Evolutionary conservation across 1,139 yeast genomes (phyloP).

Genomic region (Yamadazyma taylorii): DNA sequence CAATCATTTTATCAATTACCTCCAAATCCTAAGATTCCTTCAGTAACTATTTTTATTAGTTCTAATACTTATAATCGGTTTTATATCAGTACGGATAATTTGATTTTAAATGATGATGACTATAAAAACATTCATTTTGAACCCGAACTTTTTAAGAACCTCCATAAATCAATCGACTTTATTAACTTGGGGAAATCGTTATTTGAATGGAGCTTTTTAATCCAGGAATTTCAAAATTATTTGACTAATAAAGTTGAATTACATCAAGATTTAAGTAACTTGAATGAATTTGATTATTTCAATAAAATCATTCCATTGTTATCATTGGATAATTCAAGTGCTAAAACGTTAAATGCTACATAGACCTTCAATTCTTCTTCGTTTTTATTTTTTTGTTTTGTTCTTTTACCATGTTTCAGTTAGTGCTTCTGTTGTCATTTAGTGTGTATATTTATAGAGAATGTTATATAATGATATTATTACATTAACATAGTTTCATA

Average conservation of each 20-base stretch:
- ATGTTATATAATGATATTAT: neutral
- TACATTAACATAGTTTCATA: neutral
- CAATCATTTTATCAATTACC: slow-evolving; percentile 18
- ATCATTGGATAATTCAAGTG: slow-evolving; percentile 35
- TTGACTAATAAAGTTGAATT: slow-evolving; percentile 41
- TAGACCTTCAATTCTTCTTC: slow-evolving; percentile 4
- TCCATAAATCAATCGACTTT: slow-evolving; percentile 10
- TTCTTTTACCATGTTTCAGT: too few relatives aligned
- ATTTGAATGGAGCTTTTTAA: slow-evolving; percentile 60
- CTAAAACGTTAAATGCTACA: slow-evolving; percentile 36
- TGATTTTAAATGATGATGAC: slow-evolving; percentile 13
- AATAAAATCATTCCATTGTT: slow-evolving; percentile 41
- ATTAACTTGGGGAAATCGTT: slow-evolving; percentile 59
- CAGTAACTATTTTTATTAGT: slow-evolving; percentile 35
- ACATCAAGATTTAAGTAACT: slow-evolving; percentile 18
- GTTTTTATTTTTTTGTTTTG: neutral
- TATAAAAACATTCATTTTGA: slow-evolving; percentile 14
- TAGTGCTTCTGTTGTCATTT: neutral
- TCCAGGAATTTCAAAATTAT: slow-evolving; percentile 60
- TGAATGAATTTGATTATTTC: slow-evolving; percentile 37
- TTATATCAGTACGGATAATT: slow-evolving; percentile 31
- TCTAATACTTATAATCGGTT: slow-evolving; percentile 31
- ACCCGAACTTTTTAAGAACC: slow-evolving; percentile 9
- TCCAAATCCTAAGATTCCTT: slow-evolving; percentile 31
- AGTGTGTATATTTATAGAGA: slow-evolving; percentile 1